Conservation (phyloP, 371 early-diverging fungal genomes). For the Mucor indicus region DNA sequence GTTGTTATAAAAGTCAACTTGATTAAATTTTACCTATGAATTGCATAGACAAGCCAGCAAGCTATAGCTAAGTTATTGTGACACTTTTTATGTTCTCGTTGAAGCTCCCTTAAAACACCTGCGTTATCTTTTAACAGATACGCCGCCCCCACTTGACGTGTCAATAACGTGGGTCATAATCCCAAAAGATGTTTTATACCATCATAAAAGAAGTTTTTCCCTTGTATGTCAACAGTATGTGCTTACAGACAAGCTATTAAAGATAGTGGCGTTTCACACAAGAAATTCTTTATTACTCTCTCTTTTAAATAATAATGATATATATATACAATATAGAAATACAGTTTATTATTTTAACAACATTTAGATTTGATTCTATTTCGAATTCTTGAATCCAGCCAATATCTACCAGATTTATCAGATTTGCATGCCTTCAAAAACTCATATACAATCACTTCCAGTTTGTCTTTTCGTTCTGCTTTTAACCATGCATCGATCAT, state of each 20-base stretch:
- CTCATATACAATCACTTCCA: conserved; percentile 26
- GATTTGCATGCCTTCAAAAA: conserved; percentile 24
- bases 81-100: conserved; percentile 67
- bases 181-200: conserved; percentile 29
- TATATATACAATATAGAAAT: background rate
- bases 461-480: conserved; percentile 26
- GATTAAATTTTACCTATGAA: too few relatives aligned
- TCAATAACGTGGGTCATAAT: conserved; percentile 50
- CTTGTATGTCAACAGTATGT: too few relatives aligned
- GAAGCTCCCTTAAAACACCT: conserved; percentile 67
- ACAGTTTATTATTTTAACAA: conserved; percentile 11
- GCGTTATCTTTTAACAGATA: conserved; percentile 65
- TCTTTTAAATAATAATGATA: background rate
- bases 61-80: too few relatives aligned
- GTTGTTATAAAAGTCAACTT: too few relatives aligned
- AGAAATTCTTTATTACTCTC: conserved; percentile 49
- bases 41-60: too few relatives aligned
- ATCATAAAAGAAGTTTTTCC: too few relatives aligned
- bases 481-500: conserved; percentile 43
- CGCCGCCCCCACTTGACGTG: conserved; percentile 65
- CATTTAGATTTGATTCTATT: conserved; percentile 13
- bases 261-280: conserved; percentile 30
- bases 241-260: conserved; percentile 58
- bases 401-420: conserved; percentile 25
- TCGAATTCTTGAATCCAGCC: conserved; percentile 28